Percentiles rank a stretch among this genome's conserved stretches.
Evolutionary conservation across 371 early-diverging fungal genomes (phyloP).

Genomic region (Mucor indicus): DNA sequence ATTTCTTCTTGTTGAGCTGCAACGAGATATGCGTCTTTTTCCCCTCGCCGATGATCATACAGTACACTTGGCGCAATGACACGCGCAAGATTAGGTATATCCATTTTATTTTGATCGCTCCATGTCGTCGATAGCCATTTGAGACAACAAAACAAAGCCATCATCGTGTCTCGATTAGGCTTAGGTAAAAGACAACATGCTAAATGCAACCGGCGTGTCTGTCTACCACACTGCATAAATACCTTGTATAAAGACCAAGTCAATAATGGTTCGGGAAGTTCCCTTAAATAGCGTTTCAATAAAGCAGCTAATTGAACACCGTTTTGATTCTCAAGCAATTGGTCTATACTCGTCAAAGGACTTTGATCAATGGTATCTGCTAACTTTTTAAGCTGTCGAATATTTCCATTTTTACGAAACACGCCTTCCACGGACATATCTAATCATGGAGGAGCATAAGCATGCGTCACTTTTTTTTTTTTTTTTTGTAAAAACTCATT

Average conservation of each 20-base stretch:
- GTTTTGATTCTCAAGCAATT: slow-evolving; percentile 58
- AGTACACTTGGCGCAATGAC: slow-evolving; percentile 93
- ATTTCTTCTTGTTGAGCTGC: slow-evolving; percentile 60
- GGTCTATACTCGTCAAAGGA: neutral
- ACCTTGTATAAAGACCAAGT: slow-evolving; percentile 82
- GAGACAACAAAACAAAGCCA: slow-evolving; percentile 82
- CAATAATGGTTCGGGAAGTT: slow-evolving; percentile 92
- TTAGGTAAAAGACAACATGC: slow-evolving; percentile 85
- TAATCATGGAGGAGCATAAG: slow-evolving; percentile 17
- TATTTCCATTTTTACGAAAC: slow-evolving; percentile 97
- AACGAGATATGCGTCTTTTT: neutral
- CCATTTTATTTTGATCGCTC: slow-evolving; percentile 82
- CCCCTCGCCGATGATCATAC: no score
- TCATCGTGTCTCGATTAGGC: slow-evolving; percentile 86
- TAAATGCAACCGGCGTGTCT: slow-evolving; percentile 66
- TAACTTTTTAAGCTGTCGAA: slow-evolving; percentile 77
- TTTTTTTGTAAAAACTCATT: no score
- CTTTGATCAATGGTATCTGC: slow-evolving; percentile 53
- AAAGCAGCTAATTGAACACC: slow-evolving; percentile 92
- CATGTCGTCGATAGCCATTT: slow-evolving; percentile 76
- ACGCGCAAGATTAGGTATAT: slow-evolving; percentile 83
- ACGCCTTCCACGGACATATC: slow-evolving; percentile 92
- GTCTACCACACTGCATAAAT: slow-evolving; percentile 70
- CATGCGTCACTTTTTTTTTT: no score
- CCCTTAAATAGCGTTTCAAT: slow-evolving; percentile 91